Conservation (phyloP, 1,139 yeast species). For the Kodamaea arcana region DNA sequence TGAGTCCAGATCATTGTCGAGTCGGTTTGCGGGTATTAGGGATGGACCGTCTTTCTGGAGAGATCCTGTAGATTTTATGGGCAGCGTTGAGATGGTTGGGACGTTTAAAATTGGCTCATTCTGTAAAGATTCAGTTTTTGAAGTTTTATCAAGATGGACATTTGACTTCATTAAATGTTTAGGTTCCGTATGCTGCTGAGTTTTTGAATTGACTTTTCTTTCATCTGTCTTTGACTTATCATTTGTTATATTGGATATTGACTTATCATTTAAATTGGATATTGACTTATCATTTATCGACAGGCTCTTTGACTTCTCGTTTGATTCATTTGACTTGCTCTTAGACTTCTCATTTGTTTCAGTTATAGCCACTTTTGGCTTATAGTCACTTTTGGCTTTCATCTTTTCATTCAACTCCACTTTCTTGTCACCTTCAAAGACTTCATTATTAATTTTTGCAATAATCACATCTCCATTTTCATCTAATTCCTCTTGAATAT, state of each 20-base stretch:
- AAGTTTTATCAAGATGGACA: background rate
- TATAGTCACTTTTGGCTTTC: background rate
- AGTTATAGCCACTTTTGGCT: too few relatives aligned
- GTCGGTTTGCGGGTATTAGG: background rate
- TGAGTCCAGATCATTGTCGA: conserved; percentile 11
- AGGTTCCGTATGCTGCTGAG: background rate
- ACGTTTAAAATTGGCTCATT: background rate
- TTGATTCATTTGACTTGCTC: background rate
- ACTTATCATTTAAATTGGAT: too few relatives aligned
- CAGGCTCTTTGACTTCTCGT: background rate
- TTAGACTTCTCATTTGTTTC: background rate
- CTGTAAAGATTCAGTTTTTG: background rate
- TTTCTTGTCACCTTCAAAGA: background rate
- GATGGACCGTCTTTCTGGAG: too few relatives aligned
- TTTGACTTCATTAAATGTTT: background rate
- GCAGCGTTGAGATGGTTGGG: background rate
- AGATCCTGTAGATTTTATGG: background rate
- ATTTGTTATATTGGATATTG: too few relatives aligned
- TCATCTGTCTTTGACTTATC: background rate
- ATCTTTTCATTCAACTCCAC: background rate
- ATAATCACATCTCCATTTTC: conserved; percentile 66
- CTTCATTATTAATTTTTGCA: conserved; percentile 26
- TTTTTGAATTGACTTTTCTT: background rate
- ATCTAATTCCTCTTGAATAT: conserved; percentile 80
- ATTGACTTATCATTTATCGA: too few relatives aligned